Base-by-base conservation (phyloP, 2,329 filamentous ascomycete species). In the Neofusicoccum sp. region DNA sequence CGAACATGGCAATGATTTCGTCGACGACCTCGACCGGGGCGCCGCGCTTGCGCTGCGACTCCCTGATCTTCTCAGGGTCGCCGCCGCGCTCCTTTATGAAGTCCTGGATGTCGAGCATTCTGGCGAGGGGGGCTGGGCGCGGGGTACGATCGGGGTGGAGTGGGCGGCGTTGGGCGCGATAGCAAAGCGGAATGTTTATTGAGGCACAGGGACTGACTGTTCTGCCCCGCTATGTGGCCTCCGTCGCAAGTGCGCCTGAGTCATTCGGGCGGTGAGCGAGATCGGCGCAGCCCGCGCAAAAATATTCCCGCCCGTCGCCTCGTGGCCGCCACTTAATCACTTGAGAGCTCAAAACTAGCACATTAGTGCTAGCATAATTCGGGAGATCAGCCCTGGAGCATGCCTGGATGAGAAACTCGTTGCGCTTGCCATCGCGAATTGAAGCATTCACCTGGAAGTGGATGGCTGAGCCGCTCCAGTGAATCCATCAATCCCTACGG, bases 11-110 rank as follows among this genome's bases (percentile, higher is more conserved):
- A 73, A 97, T 95, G 63, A 98, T 86, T 78, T 96, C 89, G 79
- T 99, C 93, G 28, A 99, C 93, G 49, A 89, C 81, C 72, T 91
- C 89, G 70, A 92, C 90, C 12, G 87, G 83, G 51, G 91, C 93
- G 80, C 86, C 85, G 68, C 95, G 88, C 72, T 87, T 87, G 68
- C 89, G 86, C 78, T 99, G 95, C 65, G 89, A 95, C 76, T 97
- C 91, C 75, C 90, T 89, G 77, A 99, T 95, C 79, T 87, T 88
- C 73, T 96, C 89, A 14, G 92, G 91, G 78, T 98, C 86, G 68
- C 95, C 95, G 67, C 93, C 95, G 69, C 92, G 89, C 77, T 97
- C 91, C 73, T 84, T 72, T 69, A 82, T 80, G 71, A 82, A 82
- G 70, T 82, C 80, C 70, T 80, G 79, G 62, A 79, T 74, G 70